A percentile compares a stretch with the other conserved stretches of the same genome.
These are phyloP conservation scores for Pseudogymnoascus sp. DNA, from an alignment of 2,329 filamentous ascomycete species.

Conservation along the genomic window DNA sequence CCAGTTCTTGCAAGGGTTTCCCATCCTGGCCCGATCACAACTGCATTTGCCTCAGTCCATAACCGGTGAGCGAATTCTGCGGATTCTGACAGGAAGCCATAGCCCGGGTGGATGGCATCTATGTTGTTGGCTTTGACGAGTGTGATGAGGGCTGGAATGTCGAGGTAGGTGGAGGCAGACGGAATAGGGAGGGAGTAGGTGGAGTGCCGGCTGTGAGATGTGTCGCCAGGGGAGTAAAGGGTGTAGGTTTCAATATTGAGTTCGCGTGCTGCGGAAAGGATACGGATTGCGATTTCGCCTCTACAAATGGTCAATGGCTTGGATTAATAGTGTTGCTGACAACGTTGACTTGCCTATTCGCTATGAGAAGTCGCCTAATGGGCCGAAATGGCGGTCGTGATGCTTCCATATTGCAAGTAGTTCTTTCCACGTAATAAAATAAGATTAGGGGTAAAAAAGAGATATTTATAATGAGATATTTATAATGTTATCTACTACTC, in stretches of 20 bases:
- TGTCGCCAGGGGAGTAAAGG: slow-evolving; percentile 48
- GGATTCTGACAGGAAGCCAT: slow-evolving; percentile 65
- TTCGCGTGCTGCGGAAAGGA: slow-evolving; percentile 52
- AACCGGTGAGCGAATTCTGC: slow-evolving; percentile 60
- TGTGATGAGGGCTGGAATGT: slow-evolving; percentile 40
- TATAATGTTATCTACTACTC: background rate
- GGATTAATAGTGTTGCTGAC: background rate
- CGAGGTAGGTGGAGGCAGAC: slow-evolving; percentile 45
- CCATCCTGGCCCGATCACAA: slow-evolving; percentile 61
- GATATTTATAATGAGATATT: background rate
- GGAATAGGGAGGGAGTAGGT: slow-evolving; percentile 39
- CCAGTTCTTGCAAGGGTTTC: slow-evolving; percentile 21
- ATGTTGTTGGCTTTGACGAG: slow-evolving; percentile 44
- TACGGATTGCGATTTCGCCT: slow-evolving; percentile 57
- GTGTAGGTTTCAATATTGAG: slow-evolving; percentile 48
- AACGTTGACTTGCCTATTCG: slow-evolving; percentile 38
- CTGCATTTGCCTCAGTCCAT: slow-evolving; percentile 55
- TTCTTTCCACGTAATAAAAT: background rate
- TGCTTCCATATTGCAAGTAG: background rate
- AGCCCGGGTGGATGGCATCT: slow-evolving; percentile 64
- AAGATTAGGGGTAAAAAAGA: background rate
- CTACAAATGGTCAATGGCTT: slow-evolving; percentile 27
- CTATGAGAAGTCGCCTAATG: slow-evolving; percentile 45
- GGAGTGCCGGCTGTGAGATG: slow-evolving; percentile 45
- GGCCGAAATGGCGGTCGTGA: slow-evolving; percentile 17